Base-by-base conservation (phyloP, 2,329 filamentous ascomycete genomes). In the Sclerotinia borealis region DNA sequence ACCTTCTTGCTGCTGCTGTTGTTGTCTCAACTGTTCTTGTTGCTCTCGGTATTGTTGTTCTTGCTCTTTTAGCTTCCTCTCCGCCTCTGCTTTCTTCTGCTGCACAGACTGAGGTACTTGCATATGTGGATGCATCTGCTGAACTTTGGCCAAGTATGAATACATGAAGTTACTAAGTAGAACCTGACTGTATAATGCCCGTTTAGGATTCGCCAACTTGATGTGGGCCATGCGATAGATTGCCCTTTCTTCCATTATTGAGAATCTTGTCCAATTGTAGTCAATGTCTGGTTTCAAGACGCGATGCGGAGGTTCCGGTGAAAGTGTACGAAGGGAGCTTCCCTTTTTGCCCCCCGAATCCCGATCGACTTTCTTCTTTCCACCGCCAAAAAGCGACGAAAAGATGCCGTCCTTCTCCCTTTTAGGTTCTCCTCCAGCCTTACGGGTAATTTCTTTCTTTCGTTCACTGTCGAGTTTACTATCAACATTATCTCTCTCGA, bases 151-250 rank as follows among this genome's bases (percentile, higher is more conserved):
- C 68, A 99, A 84, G 75, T 99, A 99, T 63, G 92, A 95, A 79
- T 99, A 99, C 95, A 99, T 99, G 77, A 99, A 99, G 76, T 99
- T 99, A 77, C 93, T 97, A 69, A 99, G 84, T 64, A 99, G 81
- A 27, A 99, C 95, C 76, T 99, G 95, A 65, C 93, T 97, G 73
- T 96, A 89, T 59, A 99, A 79, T 47, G 93, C 90, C 63, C 95
- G 88, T 50, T 93, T 88, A 43, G 95, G 95, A 74, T 99, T 98
- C n/a, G 95, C 95, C 66, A 99, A 85, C 77, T 99, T 99, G 78
- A 98, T 96, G 75, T 99, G 95, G 22, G 95, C 95, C 91, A 99
- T 96, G 66, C 95, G 87, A 77, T 99, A 99, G 65, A 99, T 99
- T 25, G 95, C 95, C 64, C 95, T 85, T 78, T 99, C 95, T 76